phyloP scores from a whole-genome alignment of 352 stramenopile genomes.

The Phytophthora capsici region DNA sequence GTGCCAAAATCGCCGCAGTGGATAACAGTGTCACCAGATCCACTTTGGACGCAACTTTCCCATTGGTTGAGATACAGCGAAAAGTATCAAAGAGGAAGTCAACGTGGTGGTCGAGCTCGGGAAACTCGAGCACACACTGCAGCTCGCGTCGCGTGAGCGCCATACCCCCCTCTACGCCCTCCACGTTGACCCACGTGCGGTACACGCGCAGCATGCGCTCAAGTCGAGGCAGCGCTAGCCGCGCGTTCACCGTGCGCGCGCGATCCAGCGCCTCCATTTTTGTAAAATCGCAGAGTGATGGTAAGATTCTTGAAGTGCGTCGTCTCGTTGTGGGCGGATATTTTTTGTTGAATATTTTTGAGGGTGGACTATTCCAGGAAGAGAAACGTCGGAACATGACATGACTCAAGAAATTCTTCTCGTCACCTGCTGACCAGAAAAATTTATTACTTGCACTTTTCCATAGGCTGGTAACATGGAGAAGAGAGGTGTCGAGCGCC shows the following conservation, averaged over 20 bases:
- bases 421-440: background rate
- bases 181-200: slow-evolving; percentile 57
- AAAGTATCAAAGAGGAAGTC: slow-evolving; percentile 67
- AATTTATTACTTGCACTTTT: background rate
- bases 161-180: slow-evolving; percentile 64
- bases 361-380: background rate
- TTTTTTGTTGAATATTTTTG: slow-evolving; percentile 14
- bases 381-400: slow-evolving; percentile 20
- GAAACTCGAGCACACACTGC: slow-evolving; percentile 66
- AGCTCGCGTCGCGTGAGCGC: slow-evolving; percentile 68
- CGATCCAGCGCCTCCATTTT: slow-evolving; percentile 40
- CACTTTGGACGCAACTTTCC: slow-evolving; percentile 28
- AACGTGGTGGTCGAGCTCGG: slow-evolving; percentile 32
- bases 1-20: slow-evolving; percentile 48
- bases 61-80: slow-evolving; percentile 7
- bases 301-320: slow-evolving; percentile 10
- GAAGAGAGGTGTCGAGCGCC: background rate
- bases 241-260: slow-evolving; percentile 47
- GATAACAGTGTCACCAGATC: slow-evolving; percentile 69
- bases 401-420: slow-evolving; percentile 15
- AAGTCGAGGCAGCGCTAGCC: slow-evolving; percentile 52
- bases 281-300: slow-evolving; percentile 29
- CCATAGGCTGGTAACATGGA: background rate
- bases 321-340: background rate
- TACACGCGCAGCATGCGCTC: slow-evolving; percentile 68